Evolutionary conservation across 352 stramenopile species (phyloP).

Genomic region (Globisporangium lucens): DNA sequence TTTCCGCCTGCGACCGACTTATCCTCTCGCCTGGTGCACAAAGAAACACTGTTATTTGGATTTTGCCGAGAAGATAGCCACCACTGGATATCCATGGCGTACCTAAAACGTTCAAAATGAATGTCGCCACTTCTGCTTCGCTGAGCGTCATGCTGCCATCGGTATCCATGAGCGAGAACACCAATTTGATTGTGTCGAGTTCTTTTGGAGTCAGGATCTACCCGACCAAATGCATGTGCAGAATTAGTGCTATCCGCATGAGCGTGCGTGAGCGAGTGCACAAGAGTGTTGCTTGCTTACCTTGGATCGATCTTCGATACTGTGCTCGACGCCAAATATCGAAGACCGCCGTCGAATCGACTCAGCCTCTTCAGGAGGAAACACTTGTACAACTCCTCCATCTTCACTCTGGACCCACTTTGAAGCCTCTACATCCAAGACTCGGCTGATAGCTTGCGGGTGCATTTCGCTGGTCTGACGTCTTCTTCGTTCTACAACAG

Average conservation of each 20-base stretch:
- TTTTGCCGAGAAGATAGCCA: background rate
- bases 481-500: conserved; percentile 29
- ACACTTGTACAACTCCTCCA: conserved; percentile 5
- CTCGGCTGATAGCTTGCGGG: conserved; percentile 60
- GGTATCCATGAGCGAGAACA: conserved; percentile 80
- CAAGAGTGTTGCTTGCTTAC: conserved; percentile 9
- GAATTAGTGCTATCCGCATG: background rate
- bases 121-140: conserved; percentile 50
- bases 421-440: conserved; percentile 59
- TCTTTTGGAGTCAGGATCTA: conserved; percentile 57
- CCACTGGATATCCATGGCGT: background rate
- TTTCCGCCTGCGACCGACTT: conserved; percentile 36
- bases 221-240: background rate
- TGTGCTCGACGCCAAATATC: background rate
- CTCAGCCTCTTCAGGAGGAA: background rate
- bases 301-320: conserved; percentile 29
- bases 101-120: conserved; percentile 79
- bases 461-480: conserved; percentile 78
- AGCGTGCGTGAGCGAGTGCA: background rate
- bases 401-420: conserved; percentile 69
- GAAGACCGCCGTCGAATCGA: background rate
- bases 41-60: background rate
- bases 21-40: conserved; percentile 50
- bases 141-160: conserved; percentile 67
- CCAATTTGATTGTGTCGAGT: conserved; percentile 75